Evolutionary conservation across 169 alveolate species (phyloP), one percentile per base, ranked within the genome.

Genomic region (Eimeria mitis): DNA sequence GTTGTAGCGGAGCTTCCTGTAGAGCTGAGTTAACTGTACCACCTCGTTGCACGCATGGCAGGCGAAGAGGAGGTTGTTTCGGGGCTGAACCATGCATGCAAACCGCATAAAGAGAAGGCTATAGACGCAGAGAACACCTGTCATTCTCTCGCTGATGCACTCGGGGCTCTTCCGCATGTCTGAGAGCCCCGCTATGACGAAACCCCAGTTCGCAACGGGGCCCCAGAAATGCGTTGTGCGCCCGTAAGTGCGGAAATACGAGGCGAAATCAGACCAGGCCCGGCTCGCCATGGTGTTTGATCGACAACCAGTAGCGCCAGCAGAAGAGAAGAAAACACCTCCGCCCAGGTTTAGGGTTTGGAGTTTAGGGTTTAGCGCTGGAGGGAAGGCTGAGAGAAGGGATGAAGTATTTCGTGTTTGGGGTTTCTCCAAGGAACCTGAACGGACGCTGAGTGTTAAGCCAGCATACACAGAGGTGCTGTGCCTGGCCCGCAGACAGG

Each of bases 161-260:
- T 95, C 96, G 1, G 96, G 96, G 37, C 95, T 71, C 54, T 87
- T 95, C 76, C 83, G 68, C 96, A 95, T 95, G 76, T 95, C 96
- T 2, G 95, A 71, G 21, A 95, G 40, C 21, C 96, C 96, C 4
- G 99, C 99, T 61, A 98, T 52, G 13, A 98, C 99, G 91, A 99
- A 98, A n/a, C 99, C 99, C 99, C 99, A 98, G 95, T 99, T 99
- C 16, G 99, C 98, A 25, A 98, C 97, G 13, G 99, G 99, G 1
- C 99, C 99, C 99, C 99, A 99, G 94, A 99, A 98, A 96, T 98
- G 99, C 63, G 99, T 95, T 9, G 97, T 95, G 68, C 78, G 52
- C 28, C 92, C 94, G 44, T 90, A 90, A 34, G 91, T 85, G 79
- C 91, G 91, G 21, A 85, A 47, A 61, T 85, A 85, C 23, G 70